Conservation (phyloP, 179 eudicot species). For the Amaranthus tricolor region DNA sequence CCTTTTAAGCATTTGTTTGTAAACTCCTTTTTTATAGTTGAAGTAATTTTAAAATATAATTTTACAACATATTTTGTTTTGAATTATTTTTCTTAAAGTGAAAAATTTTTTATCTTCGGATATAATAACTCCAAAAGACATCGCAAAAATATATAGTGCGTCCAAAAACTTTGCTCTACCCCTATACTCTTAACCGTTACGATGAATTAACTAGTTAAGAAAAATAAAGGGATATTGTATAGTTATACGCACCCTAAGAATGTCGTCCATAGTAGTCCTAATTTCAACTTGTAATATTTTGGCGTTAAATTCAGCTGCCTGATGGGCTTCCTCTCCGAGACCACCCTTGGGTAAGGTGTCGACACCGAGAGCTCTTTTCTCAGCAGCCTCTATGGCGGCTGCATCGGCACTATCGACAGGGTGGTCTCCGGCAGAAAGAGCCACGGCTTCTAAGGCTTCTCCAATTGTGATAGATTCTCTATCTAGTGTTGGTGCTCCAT, state of each 20-base stretch:
- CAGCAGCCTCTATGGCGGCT: slow-evolving; percentile 28
- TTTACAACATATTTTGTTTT: too few relatives aligned
- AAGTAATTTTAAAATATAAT: too few relatives aligned
- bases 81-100: too few relatives aligned
- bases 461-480: slow-evolving; percentile 22
- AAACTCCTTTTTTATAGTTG: too few relatives aligned
- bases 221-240: not conserved
- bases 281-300: not conserved
- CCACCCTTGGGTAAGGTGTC: slow-evolving; percentile 2
- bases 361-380: slow-evolving; percentile 23
- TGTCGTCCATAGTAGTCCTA: slow-evolving; percentile 26
- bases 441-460: slow-evolving; percentile 29
- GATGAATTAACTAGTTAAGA: not conserved
- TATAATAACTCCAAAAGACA: too few relatives aligned
- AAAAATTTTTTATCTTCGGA: too few relatives aligned
- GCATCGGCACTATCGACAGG: slow-evolving; percentile 23
- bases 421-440: slow-evolving; percentile 22
- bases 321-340: slow-evolving; percentile 21
- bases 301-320: slow-evolving; percentile 20
- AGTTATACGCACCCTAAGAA: slow-evolving; percentile 22
- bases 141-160: too few relatives aligned
- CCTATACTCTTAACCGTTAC: too few relatives aligned
- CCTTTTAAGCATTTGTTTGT: too few relatives aligned
- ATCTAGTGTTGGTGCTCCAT: not conserved
- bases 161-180: too few relatives aligned